Evolutionary conservation across 257 asterid genomes (phyloP), one percentile per base, ranked within the genome.

Genomic region (Nicotiana obtusifolia): DNA sequence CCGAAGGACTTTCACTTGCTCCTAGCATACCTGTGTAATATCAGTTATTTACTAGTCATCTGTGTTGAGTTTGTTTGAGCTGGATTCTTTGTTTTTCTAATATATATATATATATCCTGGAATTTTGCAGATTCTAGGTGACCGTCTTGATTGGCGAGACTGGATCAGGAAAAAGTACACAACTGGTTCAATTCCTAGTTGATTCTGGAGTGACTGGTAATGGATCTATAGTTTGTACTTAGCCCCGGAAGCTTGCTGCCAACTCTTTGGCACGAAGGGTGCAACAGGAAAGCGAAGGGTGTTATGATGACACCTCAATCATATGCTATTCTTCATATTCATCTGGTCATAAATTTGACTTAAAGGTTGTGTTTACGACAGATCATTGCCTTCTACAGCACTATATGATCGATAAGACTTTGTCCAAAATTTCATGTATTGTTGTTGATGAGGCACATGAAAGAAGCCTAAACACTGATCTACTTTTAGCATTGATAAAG

Each of bases 91-190:
- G 6, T 14, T 44, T 41, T 44, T 13, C 20, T 71, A 41, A 22
- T 44, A 20, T 22, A 20, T 71, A 11, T 59, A 44, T 44, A 20
- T 71, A 10, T 5, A 80, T 3, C 7, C 60, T 47, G 30, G 41
- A 47, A 14, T 20, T 24, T 22, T 73, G 78, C 47, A 73, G 22
- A n/a, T 7, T 11, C 19, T 91, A 92, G 99, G 85, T 92, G 52
- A 90, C 91, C 11, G 91, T 95, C 62, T 89, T 95, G 81, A 86
- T 88, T 9, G 99, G 98, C 49, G 98, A 94, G 90, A 95, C 99
- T n/a, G 99, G 99, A 66, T 92, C 99, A 0, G 99, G 99, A 65
- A 95, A 95, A 91, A 94, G 98, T 87, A 95, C 99, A 2, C 98
- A 95, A 83, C 73, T 94, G 87, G 96, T 94, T 82, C 99, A 94